A percentile compares a stretch with the other conserved stretches of the same genome.
Evolutionary conservation across 441 rosid species (phyloP).

Genomic region (Populus trichocarpa): DNA sequence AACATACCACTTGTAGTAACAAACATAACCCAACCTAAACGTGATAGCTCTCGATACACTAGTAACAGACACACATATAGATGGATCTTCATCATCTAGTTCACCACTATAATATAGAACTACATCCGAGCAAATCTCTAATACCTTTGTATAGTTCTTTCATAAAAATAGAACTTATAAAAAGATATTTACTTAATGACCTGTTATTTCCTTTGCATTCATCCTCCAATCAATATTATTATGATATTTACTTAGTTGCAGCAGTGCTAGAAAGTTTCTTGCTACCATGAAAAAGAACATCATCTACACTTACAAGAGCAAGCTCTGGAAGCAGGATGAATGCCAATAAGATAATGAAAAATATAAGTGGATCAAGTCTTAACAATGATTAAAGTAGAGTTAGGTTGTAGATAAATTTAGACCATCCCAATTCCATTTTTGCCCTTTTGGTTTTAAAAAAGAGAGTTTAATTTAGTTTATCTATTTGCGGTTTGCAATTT

Average conservation of each 20-base stretch:
- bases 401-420: slow-evolving; percentile 25
- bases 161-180: slow-evolving; percentile 66
- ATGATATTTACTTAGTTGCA: slow-evolving; percentile 68
- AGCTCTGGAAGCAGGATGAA: slow-evolving; percentile 30
- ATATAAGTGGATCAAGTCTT: slow-evolving; percentile 38
- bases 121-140: too few relatives aligned
- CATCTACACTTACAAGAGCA: slow-evolving; percentile 37
- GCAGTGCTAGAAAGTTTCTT: slow-evolving; percentile 63
- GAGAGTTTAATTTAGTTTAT: too few relatives aligned
- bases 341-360: slow-evolving; percentile 30
- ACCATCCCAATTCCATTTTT: background rate
- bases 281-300: slow-evolving; percentile 66
- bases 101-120: too few relatives aligned
- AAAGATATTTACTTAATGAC: slow-evolving; percentile 63
- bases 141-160: background rate
- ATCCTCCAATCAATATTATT: slow-evolving; percentile 38
- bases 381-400: slow-evolving; percentile 45
- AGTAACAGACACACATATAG: too few relatives aligned
- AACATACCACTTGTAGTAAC: too few relatives aligned
- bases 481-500: too few relatives aligned
- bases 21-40: too few relatives aligned
- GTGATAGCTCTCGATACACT: too few relatives aligned
- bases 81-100: too few relatives aligned
- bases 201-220: slow-evolving; percentile 59
- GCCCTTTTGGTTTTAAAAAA: too few relatives aligned